Evolutionary conservation across 2,329 filamentous ascomycete genomes (phyloP).

Genomic region (Fusarium lyarnte): DNA sequence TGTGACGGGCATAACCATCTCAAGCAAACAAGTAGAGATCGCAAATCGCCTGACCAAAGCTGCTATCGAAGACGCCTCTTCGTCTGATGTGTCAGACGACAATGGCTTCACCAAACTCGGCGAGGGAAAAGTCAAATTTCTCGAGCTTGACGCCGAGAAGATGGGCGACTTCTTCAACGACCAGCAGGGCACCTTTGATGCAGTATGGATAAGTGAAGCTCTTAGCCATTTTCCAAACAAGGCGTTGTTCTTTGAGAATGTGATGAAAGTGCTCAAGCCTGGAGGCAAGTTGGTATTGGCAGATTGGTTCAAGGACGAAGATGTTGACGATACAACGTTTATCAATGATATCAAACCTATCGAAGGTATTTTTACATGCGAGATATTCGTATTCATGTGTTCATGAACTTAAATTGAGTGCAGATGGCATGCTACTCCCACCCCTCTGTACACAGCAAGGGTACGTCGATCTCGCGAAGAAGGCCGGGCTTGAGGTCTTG

Average conservation of each 20-base stretch:
- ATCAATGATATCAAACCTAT: conserved; percentile 66
- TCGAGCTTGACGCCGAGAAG: conserved; percentile 69
- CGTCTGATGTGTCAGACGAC: conserved; percentile 21
- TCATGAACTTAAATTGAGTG: not conserved
- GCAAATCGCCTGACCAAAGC: conserved; percentile 59
- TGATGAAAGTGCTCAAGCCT: conserved; percentile 56
- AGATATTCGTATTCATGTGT: not conserved
- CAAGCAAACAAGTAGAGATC: conserved; percentile 66
- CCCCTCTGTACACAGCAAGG: conserved; percentile 63
- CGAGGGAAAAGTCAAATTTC: conserved; percentile 60
- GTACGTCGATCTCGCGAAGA: conserved; percentile 61
- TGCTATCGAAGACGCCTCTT: conserved; percentile 38
- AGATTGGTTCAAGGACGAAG: conserved; percentile 69
- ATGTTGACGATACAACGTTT: conserved; percentile 55
- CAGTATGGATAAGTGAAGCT: conserved; percentile 70
- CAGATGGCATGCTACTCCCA: conserved; percentile 69
- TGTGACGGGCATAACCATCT: conserved; percentile 70
- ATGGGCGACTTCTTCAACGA: conserved; percentile 63
- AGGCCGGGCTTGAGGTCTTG: conserved; percentile 58
- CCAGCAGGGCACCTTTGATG: conserved; percentile 57
- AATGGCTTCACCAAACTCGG: conserved; percentile 53
- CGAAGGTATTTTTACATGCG: conserved; percentile 53
- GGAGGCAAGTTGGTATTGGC: conserved; percentile 65
- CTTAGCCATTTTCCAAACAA: conserved; percentile 70
- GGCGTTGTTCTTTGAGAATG: conserved; percentile 65